A percentile compares a stretch with the other conserved stretches of the same genome.
Evolutionary conservation across 345 rosid genomes (phyloP).

Genomic region (Euphorbia pulcherrima): DNA sequence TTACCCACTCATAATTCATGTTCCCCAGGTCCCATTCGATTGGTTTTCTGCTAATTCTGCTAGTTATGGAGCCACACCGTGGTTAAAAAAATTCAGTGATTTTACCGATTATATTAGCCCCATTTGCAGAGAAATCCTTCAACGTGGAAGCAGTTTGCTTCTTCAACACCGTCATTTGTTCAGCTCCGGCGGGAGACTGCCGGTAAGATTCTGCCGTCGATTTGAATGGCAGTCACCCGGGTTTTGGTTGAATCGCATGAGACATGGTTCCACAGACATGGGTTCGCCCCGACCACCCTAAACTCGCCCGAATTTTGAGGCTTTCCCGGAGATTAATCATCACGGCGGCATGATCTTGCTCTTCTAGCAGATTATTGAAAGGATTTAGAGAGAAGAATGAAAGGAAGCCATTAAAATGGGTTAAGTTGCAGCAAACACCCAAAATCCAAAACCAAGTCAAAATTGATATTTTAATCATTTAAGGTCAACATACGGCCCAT

Average conservation of each 20-base stretch:
- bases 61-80: constrained; percentile 35
- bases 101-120: constrained; percentile 42
- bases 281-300: constrained; percentile 63
- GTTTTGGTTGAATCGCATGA: constrained; percentile 24
- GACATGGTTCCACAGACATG: constrained; percentile 55
- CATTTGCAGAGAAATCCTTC: constrained; percentile 44
- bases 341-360: constrained; percentile 24
- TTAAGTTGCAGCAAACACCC: too few species aligned
- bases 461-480: too few species aligned
- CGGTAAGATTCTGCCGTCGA: constrained; percentile 37
- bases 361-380: too few species aligned
- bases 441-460: too few species aligned
- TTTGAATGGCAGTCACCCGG: constrained; percentile 54
- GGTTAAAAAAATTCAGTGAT: constrained; percentile 49
- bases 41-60: too few species aligned
- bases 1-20: too few species aligned
- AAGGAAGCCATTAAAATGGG: too few species aligned
- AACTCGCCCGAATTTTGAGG: constrained; percentile 12
- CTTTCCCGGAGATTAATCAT: constrained; percentile 21
- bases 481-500: too few species aligned
- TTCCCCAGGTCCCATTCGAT: too few species aligned
- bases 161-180: constrained; percentile 34
- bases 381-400: too few species aligned
- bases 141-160: constrained; percentile 38
- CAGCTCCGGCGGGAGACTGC: constrained; percentile 57